Evolutionary conservation across 495 filamentous ascomycete genomes (phyloP).

Genomic region (Penicillium diatomitis): DNA sequence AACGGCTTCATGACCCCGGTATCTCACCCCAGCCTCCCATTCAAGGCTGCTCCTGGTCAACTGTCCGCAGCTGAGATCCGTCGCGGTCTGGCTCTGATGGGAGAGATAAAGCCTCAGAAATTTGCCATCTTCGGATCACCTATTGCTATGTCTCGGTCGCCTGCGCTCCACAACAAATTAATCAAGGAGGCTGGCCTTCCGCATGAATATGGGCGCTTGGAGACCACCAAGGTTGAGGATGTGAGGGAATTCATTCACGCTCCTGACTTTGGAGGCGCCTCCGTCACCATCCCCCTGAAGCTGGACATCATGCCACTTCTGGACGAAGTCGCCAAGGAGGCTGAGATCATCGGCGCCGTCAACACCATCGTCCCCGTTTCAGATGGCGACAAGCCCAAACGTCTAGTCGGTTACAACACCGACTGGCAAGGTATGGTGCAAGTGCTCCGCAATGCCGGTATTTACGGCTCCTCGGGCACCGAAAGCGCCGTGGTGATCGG

Average conservation of each 20-base stretch:
- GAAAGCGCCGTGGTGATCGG: conserved; percentile 60
- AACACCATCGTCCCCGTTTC: conserved; percentile 74
- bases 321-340: conserved; percentile 70
- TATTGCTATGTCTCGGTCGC: conserved; percentile 69
- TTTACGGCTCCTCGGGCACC: conserved; percentile 33
- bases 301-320: conserved; percentile 75
- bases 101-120: conserved; percentile 64
- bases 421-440: conserved; percentile 92
- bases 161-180: conserved; percentile 80
- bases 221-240: conserved; percentile 60
- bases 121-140: conserved; percentile 88
- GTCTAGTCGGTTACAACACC: conserved; percentile 79
- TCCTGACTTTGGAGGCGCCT: conserved; percentile 79
- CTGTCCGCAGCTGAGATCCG: conserved; percentile 87
- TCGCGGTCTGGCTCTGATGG: conserved; percentile 63
- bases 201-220: conserved; percentile 72
- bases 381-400: conserved; percentile 29
- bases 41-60: conserved; percentile 92
- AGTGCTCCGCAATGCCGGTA: conserved; percentile 65
- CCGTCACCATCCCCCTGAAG: conserved; percentile 93
- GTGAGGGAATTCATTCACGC: conserved; percentile 59
- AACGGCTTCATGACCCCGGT: conserved; percentile 95
- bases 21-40: conserved; percentile 77
- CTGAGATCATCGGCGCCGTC: conserved; percentile 78
- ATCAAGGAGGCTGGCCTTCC: conserved; percentile 75